Conservation (phyloP, 768 basidiomycete genomes). For the Rhizopogon vulgaris region DNA sequence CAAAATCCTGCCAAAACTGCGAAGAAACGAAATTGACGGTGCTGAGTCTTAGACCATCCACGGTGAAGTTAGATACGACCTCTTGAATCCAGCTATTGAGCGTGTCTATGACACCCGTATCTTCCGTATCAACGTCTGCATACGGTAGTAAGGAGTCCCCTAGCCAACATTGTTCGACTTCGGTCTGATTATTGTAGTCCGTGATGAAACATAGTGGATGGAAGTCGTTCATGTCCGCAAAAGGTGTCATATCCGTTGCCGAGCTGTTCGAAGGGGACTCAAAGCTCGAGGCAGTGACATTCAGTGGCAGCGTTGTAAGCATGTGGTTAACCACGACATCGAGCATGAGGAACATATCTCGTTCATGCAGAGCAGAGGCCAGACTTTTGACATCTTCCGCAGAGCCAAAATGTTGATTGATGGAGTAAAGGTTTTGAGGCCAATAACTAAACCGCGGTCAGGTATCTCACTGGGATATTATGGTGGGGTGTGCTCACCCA, state of each 20-base stretch:
- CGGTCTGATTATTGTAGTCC: slow-evolving; percentile 40
- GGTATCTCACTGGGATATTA: not conserved
- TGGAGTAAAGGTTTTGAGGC: slow-evolving; percentile 38
- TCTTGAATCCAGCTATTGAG: slow-evolving; percentile 43
- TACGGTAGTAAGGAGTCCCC: slow-evolving; percentile 49
- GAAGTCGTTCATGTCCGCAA: slow-evolving; percentile 30
- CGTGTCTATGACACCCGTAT: slow-evolving; percentile 33
- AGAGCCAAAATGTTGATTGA: slow-evolving; percentile 52
- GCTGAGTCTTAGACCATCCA: slow-evolving; percentile 55
- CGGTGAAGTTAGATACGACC: slow-evolving; percentile 39
- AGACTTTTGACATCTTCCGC: slow-evolving; percentile 45
- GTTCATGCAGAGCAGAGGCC: slow-evolving; percentile 38
- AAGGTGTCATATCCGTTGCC: slow-evolving; percentile 21
- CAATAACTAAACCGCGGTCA: slow-evolving; percentile 36
- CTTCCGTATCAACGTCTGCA: slow-evolving; percentile 53
- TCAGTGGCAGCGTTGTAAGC: slow-evolving; percentile 29
- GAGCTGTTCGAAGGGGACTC: slow-evolving; percentile 7
- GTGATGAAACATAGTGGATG: slow-evolving; percentile 36
- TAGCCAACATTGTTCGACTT: slow-evolving; percentile 55
- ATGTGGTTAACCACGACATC: slow-evolving; percentile 63
- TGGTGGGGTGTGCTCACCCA: slow-evolving; percentile 27
- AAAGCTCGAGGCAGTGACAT: slow-evolving; percentile 17
- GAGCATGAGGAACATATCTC: slow-evolving; percentile 56
- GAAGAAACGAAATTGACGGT: slow-evolving; percentile 52
- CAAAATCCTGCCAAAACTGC: slow-evolving; percentile 51